A percentile compares a stretch with the other conserved stretches of the same genome.
Evolutionary conservation across 768 basidiomycete species (phyloP).

Genomic region (Fibroporia radiculosa): DNA sequence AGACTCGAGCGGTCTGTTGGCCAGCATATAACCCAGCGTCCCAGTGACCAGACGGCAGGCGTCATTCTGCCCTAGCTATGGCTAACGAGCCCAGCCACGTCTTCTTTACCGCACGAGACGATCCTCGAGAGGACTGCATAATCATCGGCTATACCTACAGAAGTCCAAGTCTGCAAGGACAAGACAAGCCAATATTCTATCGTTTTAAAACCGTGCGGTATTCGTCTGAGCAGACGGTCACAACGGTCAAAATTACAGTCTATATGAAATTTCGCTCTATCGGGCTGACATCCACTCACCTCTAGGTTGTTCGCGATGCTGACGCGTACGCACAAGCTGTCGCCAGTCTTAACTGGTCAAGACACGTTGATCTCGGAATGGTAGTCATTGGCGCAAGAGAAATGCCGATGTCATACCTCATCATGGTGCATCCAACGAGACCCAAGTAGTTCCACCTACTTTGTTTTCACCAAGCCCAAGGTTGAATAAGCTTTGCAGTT

Average conservation of each 20-base stretch:
- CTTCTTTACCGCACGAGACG: conserved; percentile 63
- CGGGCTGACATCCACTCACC: too few relatives aligned
- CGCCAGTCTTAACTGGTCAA: conserved; percentile 45
- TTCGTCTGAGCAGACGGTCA: conserved; percentile 31
- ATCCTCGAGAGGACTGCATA: conserved; percentile 56
- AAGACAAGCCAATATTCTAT: conserved; percentile 53
- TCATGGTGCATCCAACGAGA: conserved; percentile 43
- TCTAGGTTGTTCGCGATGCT: conserved; percentile 38
- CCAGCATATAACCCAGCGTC: not conserved
- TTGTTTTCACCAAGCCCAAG: too few relatives aligned
- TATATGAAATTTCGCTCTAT: conserved; percentile 13
- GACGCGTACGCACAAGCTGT: conserved; percentile 42
- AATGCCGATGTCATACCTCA: conserved; percentile 56
- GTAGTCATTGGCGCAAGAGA: conserved; percentile 47
- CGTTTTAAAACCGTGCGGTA: conserved; percentile 55
- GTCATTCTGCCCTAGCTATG: conserved; percentile 1
- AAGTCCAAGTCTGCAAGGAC: conserved; percentile 12
- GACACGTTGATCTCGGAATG: conserved; percentile 27
- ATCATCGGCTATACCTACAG: conserved; percentile 42
- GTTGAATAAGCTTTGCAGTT: conserved; percentile 37
- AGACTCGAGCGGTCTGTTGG: not conserved
- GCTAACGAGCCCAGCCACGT: conserved; percentile 22
- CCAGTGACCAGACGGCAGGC: not conserved
- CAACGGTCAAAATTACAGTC: conserved; percentile 33
- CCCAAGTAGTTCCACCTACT: too few relatives aligned